phyloP scores from a whole-genome alignment of 768 basidiomycete species.

The Leccinum barrowsii region DNA sequence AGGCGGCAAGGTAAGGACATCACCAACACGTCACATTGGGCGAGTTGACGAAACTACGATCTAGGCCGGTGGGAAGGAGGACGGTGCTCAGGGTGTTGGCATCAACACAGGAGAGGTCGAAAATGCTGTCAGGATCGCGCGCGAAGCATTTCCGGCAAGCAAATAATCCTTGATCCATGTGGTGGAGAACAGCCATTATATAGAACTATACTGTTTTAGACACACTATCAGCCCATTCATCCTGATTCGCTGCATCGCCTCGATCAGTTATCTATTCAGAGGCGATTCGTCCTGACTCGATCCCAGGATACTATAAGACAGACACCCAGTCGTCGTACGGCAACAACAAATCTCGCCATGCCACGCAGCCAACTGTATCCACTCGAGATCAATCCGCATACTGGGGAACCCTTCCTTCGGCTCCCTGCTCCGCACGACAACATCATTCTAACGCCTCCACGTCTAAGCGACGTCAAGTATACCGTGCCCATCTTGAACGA shows the following conservation, averaged over 20 bases:
- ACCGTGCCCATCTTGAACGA: constrained; percentile 48
- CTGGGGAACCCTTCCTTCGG: constrained; percentile 54
- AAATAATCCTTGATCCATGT: constrained; percentile 8
- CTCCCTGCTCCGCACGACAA: constrained; percentile 47
- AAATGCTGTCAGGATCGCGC: constrained; percentile 64
- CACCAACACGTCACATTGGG: not conserved
- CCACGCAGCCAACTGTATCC: constrained; percentile 31
- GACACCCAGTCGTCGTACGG: not conserved
- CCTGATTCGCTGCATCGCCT: not conserved
- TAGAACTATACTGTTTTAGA: not conserved
- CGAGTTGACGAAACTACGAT: constrained; percentile 7
- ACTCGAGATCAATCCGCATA: constrained; percentile 38
- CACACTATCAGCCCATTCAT: not conserved
- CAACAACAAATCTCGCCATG: constrained; percentile 12
- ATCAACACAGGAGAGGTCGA: constrained; percentile 54
- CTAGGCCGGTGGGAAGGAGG: constrained; percentile 94
- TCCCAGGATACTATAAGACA: not conserved
- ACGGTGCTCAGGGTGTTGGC: constrained; percentile 88
- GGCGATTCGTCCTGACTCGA: constrained; percentile 1
- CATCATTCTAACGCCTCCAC: constrained; percentile 60
- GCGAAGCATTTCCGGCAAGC: constrained; percentile 32
- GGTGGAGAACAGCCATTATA: not conserved
- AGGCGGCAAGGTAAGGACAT: constrained; percentile 80
- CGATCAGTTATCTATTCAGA: not conserved
- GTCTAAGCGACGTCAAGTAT: constrained; percentile 39